Evolutionary conservation across 163 green algal species (phyloP).

Genomic region (Prototheca cutis): DNA sequence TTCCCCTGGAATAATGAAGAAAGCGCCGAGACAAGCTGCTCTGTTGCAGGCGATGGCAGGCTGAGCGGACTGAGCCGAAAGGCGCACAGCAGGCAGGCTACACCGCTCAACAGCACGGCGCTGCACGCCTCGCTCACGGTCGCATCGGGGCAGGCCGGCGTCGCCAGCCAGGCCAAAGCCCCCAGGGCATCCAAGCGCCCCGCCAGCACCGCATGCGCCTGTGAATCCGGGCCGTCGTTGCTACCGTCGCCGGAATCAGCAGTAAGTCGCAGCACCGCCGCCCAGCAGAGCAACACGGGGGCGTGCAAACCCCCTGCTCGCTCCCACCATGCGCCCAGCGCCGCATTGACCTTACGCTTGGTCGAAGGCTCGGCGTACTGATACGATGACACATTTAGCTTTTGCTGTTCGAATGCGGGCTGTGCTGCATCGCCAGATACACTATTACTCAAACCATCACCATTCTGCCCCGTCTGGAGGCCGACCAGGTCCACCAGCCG

Average conservation of each 20-base stretch:
- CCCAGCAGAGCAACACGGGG: slow-evolving; percentile 26
- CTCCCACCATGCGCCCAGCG: slow-evolving; percentile 20
- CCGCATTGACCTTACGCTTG: slow-evolving; percentile 10
- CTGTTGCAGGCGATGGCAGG: slow-evolving; percentile 8
- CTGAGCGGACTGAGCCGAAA: slow-evolving; percentile 13
- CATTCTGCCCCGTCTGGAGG: too few relatives aligned
- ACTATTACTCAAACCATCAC: too few relatives aligned
- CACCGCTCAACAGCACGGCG: slow-evolving; percentile 18
- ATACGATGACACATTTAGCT: too few relatives aligned
- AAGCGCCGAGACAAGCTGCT: slow-evolving; percentile 11
- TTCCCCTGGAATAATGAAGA: slow-evolving; percentile 19
- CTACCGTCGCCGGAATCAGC: background rate
- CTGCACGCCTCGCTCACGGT: slow-evolving; percentile 9
- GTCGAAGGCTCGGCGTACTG: too few relatives aligned
- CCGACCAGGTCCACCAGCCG: background rate
- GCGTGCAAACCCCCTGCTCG: slow-evolving; percentile 9
- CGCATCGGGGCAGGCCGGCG: background rate
- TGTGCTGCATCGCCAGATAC: too few relatives aligned
- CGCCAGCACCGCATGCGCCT: slow-evolving; percentile 6
- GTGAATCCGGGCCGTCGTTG: background rate
- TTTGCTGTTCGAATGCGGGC: too few relatives aligned
- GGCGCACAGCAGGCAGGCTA: slow-evolving; percentile 15
- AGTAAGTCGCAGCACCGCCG: slow-evolving; percentile 16
- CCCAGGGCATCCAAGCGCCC: slow-evolving; percentile 12
- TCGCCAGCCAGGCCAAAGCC: slow-evolving; percentile 9